Conservation (phyloP, 225 moss, liverwort and hornwort genomes). For the Straminergon stramineum region DNA sequence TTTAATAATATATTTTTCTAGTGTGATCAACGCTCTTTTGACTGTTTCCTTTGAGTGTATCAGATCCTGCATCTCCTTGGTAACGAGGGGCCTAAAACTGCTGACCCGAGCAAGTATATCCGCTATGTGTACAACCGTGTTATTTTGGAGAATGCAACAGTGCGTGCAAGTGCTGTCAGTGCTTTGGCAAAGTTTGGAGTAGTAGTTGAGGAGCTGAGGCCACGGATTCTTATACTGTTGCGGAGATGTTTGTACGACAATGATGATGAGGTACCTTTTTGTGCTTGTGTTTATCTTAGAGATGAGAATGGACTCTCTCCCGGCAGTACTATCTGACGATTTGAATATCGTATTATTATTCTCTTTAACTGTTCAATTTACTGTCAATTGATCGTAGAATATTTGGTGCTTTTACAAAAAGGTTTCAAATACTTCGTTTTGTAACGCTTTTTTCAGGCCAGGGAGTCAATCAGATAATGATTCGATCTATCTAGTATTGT, state of each 20-base stretch:
- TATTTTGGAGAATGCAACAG: slow-evolving; percentile 92
- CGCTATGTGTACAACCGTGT: slow-evolving; percentile 91
- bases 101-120: slow-evolving; percentile 92
- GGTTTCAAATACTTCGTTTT: not conserved
- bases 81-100: slow-evolving; percentile 84
- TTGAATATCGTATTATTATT: not conserved
- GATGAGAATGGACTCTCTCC: not conserved
- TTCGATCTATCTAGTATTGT: not conserved
- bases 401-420: not conserved
- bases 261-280: slow-evolving; percentile 75
- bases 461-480: not conserved
- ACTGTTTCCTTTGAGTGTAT: not conserved
- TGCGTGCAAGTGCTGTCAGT: slow-evolving; percentile 90
- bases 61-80: slow-evolving; percentile 91
- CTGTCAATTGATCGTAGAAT: not conserved
- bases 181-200: slow-evolving; percentile 90
- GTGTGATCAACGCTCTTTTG: not conserved
- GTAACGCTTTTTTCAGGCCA: not conserved
- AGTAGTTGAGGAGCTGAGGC: slow-evolving; percentile 64
- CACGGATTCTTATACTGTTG: slow-evolving; percentile 69
- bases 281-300: not conserved
- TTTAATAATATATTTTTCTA: not conserved
- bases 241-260: slow-evolving; percentile 84
- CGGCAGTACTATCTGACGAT: not conserved
- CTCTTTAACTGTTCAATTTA: not conserved